Evolutionary conservation across 352 stramenopile genomes (phyloP), one percentile per base, ranked within the genome.

Genomic region (Pythium sp.): DNA sequence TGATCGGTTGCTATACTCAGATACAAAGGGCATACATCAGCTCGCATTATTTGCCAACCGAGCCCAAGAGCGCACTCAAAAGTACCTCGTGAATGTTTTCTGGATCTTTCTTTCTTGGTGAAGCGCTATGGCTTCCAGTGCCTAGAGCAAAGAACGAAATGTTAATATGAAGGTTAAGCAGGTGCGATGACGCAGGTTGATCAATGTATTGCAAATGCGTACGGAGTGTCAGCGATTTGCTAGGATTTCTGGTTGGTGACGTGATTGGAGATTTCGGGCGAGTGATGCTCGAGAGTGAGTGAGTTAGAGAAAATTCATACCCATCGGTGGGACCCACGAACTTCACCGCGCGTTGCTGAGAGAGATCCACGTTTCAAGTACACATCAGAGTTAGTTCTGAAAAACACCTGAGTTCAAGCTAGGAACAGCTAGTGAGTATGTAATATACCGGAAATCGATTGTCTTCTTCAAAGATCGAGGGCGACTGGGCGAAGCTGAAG

Each of bases 381-480:
- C 14, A 30, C 3, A 43, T 32, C 3, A 32, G 11, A 28, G 38
- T 5, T 20, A 62, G 20, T 15, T 47, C 15, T 47, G 12, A 18
- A 41, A 51, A 41, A 26, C 3, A 4, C 32, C 9, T 26, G 41
- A 3, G 1, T 12, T 57, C 36, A 28, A 5, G 18, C 5, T 14
- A 38, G 32, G 5, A 36, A 7, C 14, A 41, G 24, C 24, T 26
- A 26, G 0, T 46, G 30, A 46, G 30, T 20, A 43, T 4, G 3
- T 14, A n/a, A 55, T 69, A n/a, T 72, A 89, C 80, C 46, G 80
- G 80, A 43, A 85, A 77, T 28, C 74, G 69, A 30, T 78, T 81
- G n/a, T 78, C 75, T 24, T 78, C 73, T n/a, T 68, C 64, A 38
- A 67, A 71, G 14, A 65, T 32, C 2, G 67, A 72, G 12, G 34